Conservation (phyloP, 345 rosid genomes). For the Dipteronia sinensis region DNA sequence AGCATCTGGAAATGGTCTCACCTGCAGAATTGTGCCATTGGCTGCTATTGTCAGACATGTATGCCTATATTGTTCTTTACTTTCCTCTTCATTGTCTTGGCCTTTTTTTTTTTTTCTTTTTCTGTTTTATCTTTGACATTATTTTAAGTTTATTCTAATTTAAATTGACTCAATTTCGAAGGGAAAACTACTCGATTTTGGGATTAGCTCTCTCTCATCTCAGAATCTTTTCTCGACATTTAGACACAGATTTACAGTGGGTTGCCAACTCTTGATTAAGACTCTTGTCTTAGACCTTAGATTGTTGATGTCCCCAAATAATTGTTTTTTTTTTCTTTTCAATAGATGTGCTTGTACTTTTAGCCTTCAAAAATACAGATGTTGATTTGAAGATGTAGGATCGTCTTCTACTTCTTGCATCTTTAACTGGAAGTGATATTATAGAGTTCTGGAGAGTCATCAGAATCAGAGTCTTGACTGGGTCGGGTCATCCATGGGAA, state of each 20-base stretch:
- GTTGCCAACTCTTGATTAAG: background rate
- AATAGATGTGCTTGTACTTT: background rate
- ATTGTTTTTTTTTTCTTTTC: background rate
- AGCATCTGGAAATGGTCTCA: slow-evolving; percentile 73
- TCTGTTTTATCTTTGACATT: background rate
- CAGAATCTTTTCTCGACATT: background rate
- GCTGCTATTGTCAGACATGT: slow-evolving; percentile 90
- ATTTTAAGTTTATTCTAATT: background rate
- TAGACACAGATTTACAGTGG: too few species aligned
- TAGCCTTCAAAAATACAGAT: background rate
- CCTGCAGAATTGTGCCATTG: slow-evolving; percentile 92
- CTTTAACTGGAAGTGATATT: background rate
- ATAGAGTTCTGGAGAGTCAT: background rate
- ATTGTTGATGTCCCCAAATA: background rate
- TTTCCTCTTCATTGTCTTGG: slow-evolving; percentile 18
- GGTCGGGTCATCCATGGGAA: too few species aligned
- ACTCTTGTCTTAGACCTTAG: background rate
- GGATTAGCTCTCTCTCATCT: background rate
- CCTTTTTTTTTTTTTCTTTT: background rate
- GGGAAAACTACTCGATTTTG: background rate
- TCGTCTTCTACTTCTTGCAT: background rate
- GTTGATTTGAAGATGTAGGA: background rate
- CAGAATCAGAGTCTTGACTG: too few species aligned
- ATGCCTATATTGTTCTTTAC: slow-evolving; percentile 29
- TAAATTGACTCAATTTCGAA: background rate